Base-by-base conservation (phyloP, 805 yeast genomes). In the Ogataea pini region DNA sequence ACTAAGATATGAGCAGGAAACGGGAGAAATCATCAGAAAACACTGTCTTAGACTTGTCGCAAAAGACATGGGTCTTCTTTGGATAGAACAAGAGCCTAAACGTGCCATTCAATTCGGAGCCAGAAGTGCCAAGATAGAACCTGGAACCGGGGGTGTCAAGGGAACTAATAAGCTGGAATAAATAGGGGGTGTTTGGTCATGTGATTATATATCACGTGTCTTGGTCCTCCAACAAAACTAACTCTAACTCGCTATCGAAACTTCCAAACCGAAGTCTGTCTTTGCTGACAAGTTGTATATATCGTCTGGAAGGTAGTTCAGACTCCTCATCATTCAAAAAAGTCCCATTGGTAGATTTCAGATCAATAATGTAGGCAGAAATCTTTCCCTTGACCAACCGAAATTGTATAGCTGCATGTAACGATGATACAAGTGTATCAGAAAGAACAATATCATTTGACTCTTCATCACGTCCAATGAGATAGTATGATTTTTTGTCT, bases 51-150 rank as follows among this genome's bases (percentile, higher is more conserved):
- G 98, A 42, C 65, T 70, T 42, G 60, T 87, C 7, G 97, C 97
- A 0, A 55, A 54, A 0, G 9, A n/a, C 1, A 46, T 63, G 29
- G 63, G 58, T 0, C 55, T 85, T 16, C 62, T 54, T 0, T 76
- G 74, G 63, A 94, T 90, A 0, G 69, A 81, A 14, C 71, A 73
- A 18, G 98, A 94, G 61, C 80, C 86, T 1, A 94, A 94, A 62
- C 73, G 99, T 40, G 99, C 99, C 0, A 90, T 94, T 51, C 99
- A 94, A 62, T 94, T 94, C 66, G 99, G 99, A 0, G 88, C 98
- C 0, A 83, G 86, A 54, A 85, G 96, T 62, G 99, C 99, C 1
- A 95, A 92, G 65, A 82, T 94, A 85, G 91, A 86, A 52, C 75
- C 82, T 3, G 92, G 92, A 1, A 79, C 85, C 37, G 85, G 91